phyloP scores from a whole-genome alignment of 495 filamentous ascomycete species.

The Hyaloscypha variabilis region DNA sequence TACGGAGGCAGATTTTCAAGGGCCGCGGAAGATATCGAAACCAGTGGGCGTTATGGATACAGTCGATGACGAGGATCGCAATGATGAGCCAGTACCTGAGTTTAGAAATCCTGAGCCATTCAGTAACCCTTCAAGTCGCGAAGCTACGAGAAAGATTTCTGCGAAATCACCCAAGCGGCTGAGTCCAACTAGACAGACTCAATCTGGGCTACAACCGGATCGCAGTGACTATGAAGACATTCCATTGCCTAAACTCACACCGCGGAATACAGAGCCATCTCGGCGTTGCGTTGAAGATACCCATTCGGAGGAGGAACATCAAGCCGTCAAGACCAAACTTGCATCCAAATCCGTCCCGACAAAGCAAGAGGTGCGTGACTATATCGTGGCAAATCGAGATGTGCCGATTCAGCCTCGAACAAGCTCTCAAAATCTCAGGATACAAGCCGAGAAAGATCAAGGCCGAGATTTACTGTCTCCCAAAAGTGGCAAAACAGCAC shows the following conservation, averaged over 20 bases:
- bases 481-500: constrained; percentile 1
- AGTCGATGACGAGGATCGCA: background rate
- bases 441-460: constrained; percentile 32
- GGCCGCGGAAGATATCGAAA: background rate
- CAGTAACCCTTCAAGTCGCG: background rate
- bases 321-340: constrained; percentile 28
- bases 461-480: constrained; percentile 37
- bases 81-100: background rate
- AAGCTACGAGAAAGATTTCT: constrained; percentile 4
- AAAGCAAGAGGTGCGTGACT: constrained; percentile 40
- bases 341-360: constrained; percentile 32
- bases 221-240: background rate
- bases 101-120: constrained; percentile 24
- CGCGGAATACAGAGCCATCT: constrained; percentile 4
- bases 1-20: constrained; percentile 1
- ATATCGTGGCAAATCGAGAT: constrained; percentile 35
- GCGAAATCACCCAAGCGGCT: constrained; percentile 17
- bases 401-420: constrained; percentile 40
- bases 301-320: constrained; percentile 34
- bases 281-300: constrained; percentile 4
- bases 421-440: constrained; percentile 37
- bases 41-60: background rate
- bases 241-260: constrained; percentile 21
- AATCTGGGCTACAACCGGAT: background rate
- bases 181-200: constrained; percentile 10